Base-by-base conservation (phyloP, 2,329 filamentous ascomycete species). In the Colletotrichum shisoi region DNA sequence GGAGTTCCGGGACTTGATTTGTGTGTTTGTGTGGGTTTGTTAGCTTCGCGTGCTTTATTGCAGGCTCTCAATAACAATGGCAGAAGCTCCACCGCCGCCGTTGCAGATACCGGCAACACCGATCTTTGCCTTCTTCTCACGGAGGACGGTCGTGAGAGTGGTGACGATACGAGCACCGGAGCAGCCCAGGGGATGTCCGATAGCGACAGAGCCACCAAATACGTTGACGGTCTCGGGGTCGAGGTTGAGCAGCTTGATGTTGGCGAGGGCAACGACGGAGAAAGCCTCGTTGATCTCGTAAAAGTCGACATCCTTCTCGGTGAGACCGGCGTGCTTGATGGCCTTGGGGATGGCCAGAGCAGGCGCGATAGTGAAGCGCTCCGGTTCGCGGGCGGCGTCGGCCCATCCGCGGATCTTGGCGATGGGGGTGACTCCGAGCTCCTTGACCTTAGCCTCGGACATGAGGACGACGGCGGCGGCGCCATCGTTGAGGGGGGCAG, bases 251-350 rank as follows among this genome's bases (percentile, higher is more conserved):
- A 98, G 80, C 87, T 99, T 97, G 82, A 97, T 89, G 84, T 99
- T 99, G 72, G 95, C 94, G 59, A 99, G 86, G 45, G 95, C 93
- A 70, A 99, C 95, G 57, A 97, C 95, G 70, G 92, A 95, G 85
- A 99, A 99, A 48, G 95, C 95, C 85, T 99, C 95, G 84, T 99
- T 99, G 85, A 99, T 97, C 85, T 99, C 95, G 79, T 95, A 99
- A 73, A 89, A 95, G 75, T 98, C 94, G 66, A 99, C 85, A 67
- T 92, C 85, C 70, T 90, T 87, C 72, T 89, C 85, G 64, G 88
- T 86, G 70, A 99, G 82, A 70, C 92, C 91, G 69, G 95, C 95
- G 81, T 99, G 94, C 85, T 94, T 93, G 76, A 99, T 87, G 66
- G 95, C 95, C 85, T 98, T 99, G 78, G 95, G 95, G 74, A 99